phyloP scores from a whole-genome alignment of 2,329 filamentous ascomycete genomes.

The Amauroascus niger region DNA sequence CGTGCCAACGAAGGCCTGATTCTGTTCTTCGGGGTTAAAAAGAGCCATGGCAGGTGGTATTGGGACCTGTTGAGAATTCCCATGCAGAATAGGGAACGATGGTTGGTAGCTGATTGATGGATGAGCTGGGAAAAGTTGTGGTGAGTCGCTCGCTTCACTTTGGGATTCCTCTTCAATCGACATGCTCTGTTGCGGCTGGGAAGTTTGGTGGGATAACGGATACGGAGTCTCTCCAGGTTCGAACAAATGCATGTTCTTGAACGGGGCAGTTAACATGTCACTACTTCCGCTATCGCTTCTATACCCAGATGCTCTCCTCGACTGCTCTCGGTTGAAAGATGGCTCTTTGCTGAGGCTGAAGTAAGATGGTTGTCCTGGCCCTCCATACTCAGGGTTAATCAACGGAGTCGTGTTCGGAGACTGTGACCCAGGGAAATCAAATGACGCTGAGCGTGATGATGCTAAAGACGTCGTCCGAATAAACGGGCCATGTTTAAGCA shows the following conservation, averaged over 20 bases:
- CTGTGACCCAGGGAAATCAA: slow-evolving; percentile 70
- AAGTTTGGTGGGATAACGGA: slow-evolving; percentile 21
- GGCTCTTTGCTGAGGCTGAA: slow-evolving; percentile 54
- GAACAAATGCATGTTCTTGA: slow-evolving; percentile 65
- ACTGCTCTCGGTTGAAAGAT: slow-evolving; percentile 49
- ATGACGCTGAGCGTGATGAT: slow-evolving; percentile 85
- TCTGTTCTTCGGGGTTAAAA: slow-evolving; percentile 90
- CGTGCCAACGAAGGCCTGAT: slow-evolving; percentile 87
- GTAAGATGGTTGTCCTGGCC: slow-evolving; percentile 75
- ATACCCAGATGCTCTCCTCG: slow-evolving; percentile 62
- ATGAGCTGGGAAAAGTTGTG: slow-evolving; percentile 63
- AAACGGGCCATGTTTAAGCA: slow-evolving; percentile 87
- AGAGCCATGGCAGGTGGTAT: slow-evolving; percentile 89
- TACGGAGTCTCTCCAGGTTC: slow-evolving; percentile 46
- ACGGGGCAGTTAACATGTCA: slow-evolving; percentile 72
- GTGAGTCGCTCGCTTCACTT: slow-evolving; percentile 62
- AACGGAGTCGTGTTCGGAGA: slow-evolving; percentile 79
- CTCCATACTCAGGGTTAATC: slow-evolving; percentile 66
- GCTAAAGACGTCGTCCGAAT: slow-evolving; percentile 72
- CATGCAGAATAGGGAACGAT: slow-evolving; percentile 24
- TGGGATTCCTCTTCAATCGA: slow-evolving; percentile 63
- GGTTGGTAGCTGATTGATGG: slow-evolving; percentile 44
- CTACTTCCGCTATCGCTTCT: slow-evolving; percentile 89
- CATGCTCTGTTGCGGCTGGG: slow-evolving; percentile 18
- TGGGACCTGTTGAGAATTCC: slow-evolving; percentile 51